Conservation (phyloP, 176 grass and related monocot species). For the Zea mays region Zm-B73-REFERENCE-NAM-5.0 NC_050103.1:16053501-16054000, state of each 20-base stretch:
- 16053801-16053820: slow-evolving; percentile 58
- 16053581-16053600: not conserved
- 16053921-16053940: slow-evolving; percentile 93
- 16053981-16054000: slow-evolving; percentile 95
- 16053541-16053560: slow-evolving; percentile 10
- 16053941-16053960: slow-evolving; percentile 89
- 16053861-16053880: slow-evolving; percentile 82
- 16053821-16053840: slow-evolving; percentile 57
- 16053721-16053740: slow-evolving; percentile 81
- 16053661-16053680: slow-evolving; percentile 26
- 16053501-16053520: slow-evolving; percentile 15
- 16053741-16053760: slow-evolving; percentile 69
- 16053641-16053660: slow-evolving; percentile 90
- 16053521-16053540: not conserved
- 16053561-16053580: not conserved
- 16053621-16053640: slow-evolving; percentile 30
- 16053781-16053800: slow-evolving; percentile 76
- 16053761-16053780: slow-evolving; percentile 88
- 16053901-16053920: slow-evolving; percentile 68
- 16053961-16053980: slow-evolving; percentile 60
- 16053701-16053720: slow-evolving; percentile 67
- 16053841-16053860: slow-evolving; percentile 76
- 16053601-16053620: slow-evolving; percentile 24
- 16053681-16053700: slow-evolving; percentile 58
- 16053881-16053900: slow-evolving; percentile 85